phyloP scores from a whole-genome alignment of 2,329 filamentous ascomycete genomes.

The Botryotinia calthae region DNA sequence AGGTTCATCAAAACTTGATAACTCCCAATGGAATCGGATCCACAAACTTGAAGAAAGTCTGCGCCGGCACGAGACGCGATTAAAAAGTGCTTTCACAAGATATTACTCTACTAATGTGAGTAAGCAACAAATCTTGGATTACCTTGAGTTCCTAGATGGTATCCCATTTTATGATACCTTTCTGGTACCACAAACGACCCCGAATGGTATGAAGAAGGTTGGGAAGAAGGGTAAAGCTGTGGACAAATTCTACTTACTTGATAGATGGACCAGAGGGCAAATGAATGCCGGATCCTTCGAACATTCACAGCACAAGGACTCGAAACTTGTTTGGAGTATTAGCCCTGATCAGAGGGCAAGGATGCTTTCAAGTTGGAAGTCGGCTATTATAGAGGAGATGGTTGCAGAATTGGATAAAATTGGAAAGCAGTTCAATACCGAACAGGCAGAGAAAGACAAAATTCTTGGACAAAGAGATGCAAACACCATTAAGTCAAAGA shows the following conservation, averaged over 20 bases:
- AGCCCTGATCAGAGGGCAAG: constrained; percentile 39
- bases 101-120: constrained; percentile 25
- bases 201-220: constrained; percentile 47
- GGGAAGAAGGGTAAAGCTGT: constrained; percentile 48
- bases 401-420: constrained; percentile 43
- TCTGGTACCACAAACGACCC: constrained; percentile 44
- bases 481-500: constrained; percentile 49
- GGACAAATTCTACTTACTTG: constrained; percentile 49
- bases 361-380: constrained; percentile 45
- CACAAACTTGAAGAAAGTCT: constrained; percentile 42
- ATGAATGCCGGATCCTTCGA: constrained; percentile 47
- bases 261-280: constrained; percentile 50
- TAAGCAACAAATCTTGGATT: constrained; percentile 40
- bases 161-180: constrained; percentile 57
- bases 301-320: constrained; percentile 32
- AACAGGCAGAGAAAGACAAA: constrained; percentile 44
- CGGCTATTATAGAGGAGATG: constrained; percentile 50
- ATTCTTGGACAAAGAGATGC: constrained; percentile 46
- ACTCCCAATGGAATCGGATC: constrained; percentile 45
- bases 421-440: constrained; percentile 44
- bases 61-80: constrained; percentile 31
- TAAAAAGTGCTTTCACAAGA: constrained; percentile 29
- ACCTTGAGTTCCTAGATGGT: constrained; percentile 53
- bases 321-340: constrained; percentile 53
- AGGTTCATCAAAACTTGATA: constrained; percentile 36